Evolutionary conservation across 139 green algal species (phyloP).

Genomic region (Pedinophyceae sp.): DNA sequence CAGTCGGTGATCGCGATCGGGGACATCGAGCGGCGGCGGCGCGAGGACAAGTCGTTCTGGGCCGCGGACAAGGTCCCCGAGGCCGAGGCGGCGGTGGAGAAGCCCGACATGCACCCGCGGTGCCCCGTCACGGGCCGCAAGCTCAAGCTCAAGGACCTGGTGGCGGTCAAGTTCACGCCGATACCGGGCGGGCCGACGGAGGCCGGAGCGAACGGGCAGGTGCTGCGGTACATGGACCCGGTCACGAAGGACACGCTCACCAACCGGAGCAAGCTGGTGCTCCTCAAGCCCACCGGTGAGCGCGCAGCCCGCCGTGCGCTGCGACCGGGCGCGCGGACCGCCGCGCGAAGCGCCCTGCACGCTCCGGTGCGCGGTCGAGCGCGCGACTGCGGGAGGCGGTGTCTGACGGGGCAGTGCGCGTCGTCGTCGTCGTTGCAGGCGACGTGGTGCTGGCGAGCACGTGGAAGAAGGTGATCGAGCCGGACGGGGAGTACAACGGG

Average conservation of each 20-base stretch:
- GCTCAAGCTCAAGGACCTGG: constrained; percentile 62
- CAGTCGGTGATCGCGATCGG: background rate
- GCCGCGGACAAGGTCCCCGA: constrained; percentile 36
- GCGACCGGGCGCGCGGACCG: too few species aligned
- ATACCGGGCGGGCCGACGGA: constrained; percentile 26
- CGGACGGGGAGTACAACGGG: constrained; percentile 54
- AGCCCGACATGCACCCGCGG: constrained; percentile 45
- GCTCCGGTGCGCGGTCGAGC: too few species aligned
- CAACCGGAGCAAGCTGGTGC: constrained; percentile 56
- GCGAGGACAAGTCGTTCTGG: constrained; percentile 63
- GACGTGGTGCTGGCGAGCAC: constrained; percentile 64
- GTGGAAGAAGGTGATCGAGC: constrained; percentile 56
- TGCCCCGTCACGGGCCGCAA: constrained; percentile 69
- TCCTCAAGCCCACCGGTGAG: constrained; percentile 56
- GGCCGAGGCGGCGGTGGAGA: constrained; percentile 29
- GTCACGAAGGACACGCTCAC: constrained; percentile 70
- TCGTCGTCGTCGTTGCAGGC: constrained; percentile 15
- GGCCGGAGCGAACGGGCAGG: constrained; percentile 2
- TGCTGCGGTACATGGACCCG: constrained; percentile 75
- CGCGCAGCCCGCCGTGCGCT: too few species aligned
- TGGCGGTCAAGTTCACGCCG: constrained; percentile 43
- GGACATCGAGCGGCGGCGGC: constrained; percentile 3
- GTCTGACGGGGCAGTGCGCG: too few species aligned
- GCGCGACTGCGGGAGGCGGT: too few species aligned
- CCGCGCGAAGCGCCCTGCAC: too few species aligned